Base-by-base conservation (phyloP, 176 grass and related monocot genomes). In the Eleusine indica region DNA sequence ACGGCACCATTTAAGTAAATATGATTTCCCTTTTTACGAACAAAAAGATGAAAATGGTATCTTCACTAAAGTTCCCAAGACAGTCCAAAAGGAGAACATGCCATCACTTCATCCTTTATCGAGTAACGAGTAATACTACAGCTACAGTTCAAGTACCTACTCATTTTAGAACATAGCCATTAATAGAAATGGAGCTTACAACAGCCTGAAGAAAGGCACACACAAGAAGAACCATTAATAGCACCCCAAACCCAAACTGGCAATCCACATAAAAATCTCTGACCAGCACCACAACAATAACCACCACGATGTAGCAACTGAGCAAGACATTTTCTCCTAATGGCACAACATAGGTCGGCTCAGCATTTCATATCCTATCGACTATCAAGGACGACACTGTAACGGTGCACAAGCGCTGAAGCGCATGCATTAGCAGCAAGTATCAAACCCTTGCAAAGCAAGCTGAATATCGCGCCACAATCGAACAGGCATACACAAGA, bases 221-320 rank as follows among this genome's bases (percentile, higher is more conserved):
- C 7, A 73, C 69, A 17, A 67, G 58, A 84, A 85, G 32, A 35
- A 10, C 43, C 76, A 80, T 21, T 38, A 21, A 30, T 65, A 51
- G 38, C 25, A 54, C 35, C 54, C 56, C 56, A 71, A 72, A 73
- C 35, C 67, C 56, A 83, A 72, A 78, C 12, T 66, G 66, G 57
- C 37, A 65, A 71, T 52, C 32, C 64, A 32, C 6, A 1, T 17
- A 84, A 77, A 68, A 54, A 84, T 44, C 37, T 56, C 47, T 6
- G 4, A 68, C 6, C 63, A 68, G 37, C 63, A 76, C 73, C 16
- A 42, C 2, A 56, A 5, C 46, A 68, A 17, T n/a, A 35, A 11
- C 21, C 46, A 9, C 5, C 30, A 73, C 1, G 11, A 35, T 51
- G 21, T 60, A 19, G 75, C 29, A 68, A 39, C 68, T 67, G 35